phyloP scores from a whole-genome alignment of 1,284 basidiomycete species.

The Meira nashicola region DNA sequence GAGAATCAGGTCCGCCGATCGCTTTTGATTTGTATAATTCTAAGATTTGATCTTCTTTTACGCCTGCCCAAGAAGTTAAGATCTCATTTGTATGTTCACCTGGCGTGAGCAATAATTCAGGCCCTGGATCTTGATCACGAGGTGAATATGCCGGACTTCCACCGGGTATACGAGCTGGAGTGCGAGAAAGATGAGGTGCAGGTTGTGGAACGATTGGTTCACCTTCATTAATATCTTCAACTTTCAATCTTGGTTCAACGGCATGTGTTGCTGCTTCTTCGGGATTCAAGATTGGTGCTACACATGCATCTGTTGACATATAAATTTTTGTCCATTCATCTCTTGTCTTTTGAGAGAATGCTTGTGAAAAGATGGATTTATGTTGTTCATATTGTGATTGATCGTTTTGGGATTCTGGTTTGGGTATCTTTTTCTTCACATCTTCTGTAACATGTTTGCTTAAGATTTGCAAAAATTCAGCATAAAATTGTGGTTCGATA shows the following conservation, averaged over 20 bases:
- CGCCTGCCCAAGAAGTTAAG: slow-evolving; percentile 23
- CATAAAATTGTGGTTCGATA: slow-evolving; percentile 31
- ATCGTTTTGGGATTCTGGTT: slow-evolving; percentile 58
- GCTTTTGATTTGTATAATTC: slow-evolving; percentile 25
- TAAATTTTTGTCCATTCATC: slow-evolving; percentile 69
- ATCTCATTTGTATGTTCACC: slow-evolving; percentile 48
- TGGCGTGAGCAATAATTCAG: slow-evolving; percentile 36
- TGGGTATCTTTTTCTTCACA: slow-evolving; percentile 52
- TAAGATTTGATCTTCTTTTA: slow-evolving; percentile 13
- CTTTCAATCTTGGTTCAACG: slow-evolving; percentile 23
- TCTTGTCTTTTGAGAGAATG: slow-evolving; percentile 63
- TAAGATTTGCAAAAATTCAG: slow-evolving; percentile 28
- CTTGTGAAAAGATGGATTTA: slow-evolving; percentile 61
- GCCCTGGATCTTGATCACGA: slow-evolving; percentile 18
- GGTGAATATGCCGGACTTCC: slow-evolving; percentile 12
- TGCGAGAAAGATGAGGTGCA: slow-evolving; percentile 45
- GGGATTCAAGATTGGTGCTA: slow-evolving; percentile 63
- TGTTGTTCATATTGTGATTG: slow-evolving; percentile 63
- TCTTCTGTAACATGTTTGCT: slow-evolving; percentile 21
- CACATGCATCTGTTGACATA: slow-evolving; percentile 70
- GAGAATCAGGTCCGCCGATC: slow-evolving; percentile 33
- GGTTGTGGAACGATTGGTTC: slow-evolving; percentile 41
- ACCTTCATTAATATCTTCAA: slow-evolving; percentile 18
- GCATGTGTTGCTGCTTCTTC: slow-evolving; percentile 41
- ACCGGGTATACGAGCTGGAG: slow-evolving; percentile 36